phyloP scores from a whole-genome alignment of 148 eudicot genomes.

The Rhododendron simsii region DNA sequence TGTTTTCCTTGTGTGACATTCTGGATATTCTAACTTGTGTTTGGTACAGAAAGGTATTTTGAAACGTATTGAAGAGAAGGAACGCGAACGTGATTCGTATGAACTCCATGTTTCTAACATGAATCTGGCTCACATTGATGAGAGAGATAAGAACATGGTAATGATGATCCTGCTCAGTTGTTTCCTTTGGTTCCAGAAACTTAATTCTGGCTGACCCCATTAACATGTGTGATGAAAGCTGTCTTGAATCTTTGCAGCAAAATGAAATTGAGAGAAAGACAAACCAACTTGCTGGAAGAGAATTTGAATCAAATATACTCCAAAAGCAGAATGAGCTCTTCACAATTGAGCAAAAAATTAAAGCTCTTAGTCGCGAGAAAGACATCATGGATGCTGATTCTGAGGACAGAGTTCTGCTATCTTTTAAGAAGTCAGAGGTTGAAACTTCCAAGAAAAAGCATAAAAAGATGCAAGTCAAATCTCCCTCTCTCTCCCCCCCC shows the following conservation, averaged over 20 bases:
- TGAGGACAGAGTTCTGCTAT: slow-evolving; percentile 60
- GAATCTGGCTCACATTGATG: slow-evolving; percentile 54
- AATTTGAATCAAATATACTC: slow-evolving; percentile 36
- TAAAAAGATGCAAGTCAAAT: slow-evolving; percentile 66
- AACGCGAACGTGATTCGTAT: slow-evolving; percentile 47
- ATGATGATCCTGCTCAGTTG: slow-evolving; percentile 6
- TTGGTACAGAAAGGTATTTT: slow-evolving; percentile 40
- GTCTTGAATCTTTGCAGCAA: slow-evolving; percentile 34
- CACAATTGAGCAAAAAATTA: slow-evolving; percentile 41
- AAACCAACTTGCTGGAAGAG: slow-evolving; percentile 47
- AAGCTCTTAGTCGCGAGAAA: slow-evolving; percentile 51
- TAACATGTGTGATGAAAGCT: neutral
- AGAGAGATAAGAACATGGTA: slow-evolving; percentile 68
- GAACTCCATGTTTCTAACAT: slow-evolving; percentile 48
- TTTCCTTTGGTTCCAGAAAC: neutral
- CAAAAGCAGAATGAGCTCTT: slow-evolving; percentile 41
- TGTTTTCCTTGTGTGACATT: slow-evolving; percentile 8
- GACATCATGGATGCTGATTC: slow-evolving; percentile 56
- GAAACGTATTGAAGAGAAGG: slow-evolving; percentile 49
- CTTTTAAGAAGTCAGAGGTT: slow-evolving; percentile 57
- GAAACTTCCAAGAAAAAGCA: slow-evolving; percentile 58
- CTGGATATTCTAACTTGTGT: neutral
- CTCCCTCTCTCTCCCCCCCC: neutral
- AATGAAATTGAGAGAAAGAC: slow-evolving; percentile 58
- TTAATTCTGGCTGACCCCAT: neutral